Base-by-base conservation (phyloP, 2,329 filamentous ascomycete species). In the Botrytis pseudocinerea region DNA sequence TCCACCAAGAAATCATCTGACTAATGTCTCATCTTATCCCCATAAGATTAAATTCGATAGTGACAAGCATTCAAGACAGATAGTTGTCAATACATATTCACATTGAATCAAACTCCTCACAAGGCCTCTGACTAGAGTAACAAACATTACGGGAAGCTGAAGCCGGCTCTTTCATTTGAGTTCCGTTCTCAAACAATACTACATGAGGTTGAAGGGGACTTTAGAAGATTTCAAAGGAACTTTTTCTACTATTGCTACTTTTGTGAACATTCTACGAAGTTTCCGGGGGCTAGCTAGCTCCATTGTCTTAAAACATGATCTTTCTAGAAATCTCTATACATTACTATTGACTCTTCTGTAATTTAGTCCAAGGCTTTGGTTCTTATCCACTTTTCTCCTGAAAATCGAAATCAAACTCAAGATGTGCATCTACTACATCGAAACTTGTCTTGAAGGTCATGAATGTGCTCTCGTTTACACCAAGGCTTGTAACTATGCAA, bases 141-240 rank as follows among this genome's bases (percentile, higher is more conserved):
- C 7, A 61, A 61, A n/a, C 10, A 40, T 16, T 8, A 0, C 2
- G 9, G 28, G 22, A 59, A 12, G 20, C 28, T 35, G 4, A 35
- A 32, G 12, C 14, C 59, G 0, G 14, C 9, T 25, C 16, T n/a
- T 18, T n/a, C 2, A 40, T 16, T n/a, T 4, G 22, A 61, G 4
- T 14, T 7, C 25, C 14, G 25, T n/a, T 18, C 22, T 18, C 25
- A 4, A 62, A 18, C 8, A 40, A 42, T n/a, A 42, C 22, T n/a
- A n/a, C 9, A 25, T n/a, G 38, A 18, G 51, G 1, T 12, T 16
- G 4, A 10, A n/a, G 3, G 16, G 20, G 0, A 0, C n/a, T 63
- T 16, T 20, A 5, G 9, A 12, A 63, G 1, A 44, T 6, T 12
- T 28, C 8, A 28, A 32, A 12, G 7, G 14, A 28, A 12, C 20